Percentiles rank a stretch among this genome's conserved stretches.
phyloP scores from a whole-genome alignment of 805 yeast species.

The Myxozyma sirexii region DNA sequence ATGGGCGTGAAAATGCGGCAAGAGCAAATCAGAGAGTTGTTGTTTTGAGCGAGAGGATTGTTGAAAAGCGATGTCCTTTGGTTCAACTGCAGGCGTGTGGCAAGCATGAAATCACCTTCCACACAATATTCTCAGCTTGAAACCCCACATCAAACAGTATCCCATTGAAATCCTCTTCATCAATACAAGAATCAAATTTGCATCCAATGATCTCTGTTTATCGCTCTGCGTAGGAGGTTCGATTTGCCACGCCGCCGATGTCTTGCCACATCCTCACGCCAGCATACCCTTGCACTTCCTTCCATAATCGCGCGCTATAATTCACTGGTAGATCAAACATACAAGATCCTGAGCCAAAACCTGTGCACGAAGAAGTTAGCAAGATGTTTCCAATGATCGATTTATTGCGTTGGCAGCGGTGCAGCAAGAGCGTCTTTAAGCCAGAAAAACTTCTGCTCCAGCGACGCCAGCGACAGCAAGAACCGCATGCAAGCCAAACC shows the following conservation, averaged over 20 bases:
- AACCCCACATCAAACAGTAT: too few species aligned
- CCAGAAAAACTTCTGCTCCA: background rate
- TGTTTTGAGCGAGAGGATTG: too few species aligned
- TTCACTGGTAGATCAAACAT: constrained; percentile 9
- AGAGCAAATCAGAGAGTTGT: too few species aligned
- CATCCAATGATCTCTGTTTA: too few species aligned
- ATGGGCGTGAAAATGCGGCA: too few species aligned
- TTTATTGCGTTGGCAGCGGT: background rate
- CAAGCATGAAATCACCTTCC: background rate
- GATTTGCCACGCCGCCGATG: background rate
- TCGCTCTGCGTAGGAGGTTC: too few species aligned
- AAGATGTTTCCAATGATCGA: background rate
- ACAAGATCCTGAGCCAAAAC: constrained; percentile 40
- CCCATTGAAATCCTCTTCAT: too few species aligned
- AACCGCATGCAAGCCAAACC: background rate
- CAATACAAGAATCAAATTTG: too few species aligned
- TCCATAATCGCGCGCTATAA: background rate
- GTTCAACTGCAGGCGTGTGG: too few species aligned
- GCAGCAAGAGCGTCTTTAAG: background rate
- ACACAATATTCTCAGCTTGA: too few species aligned
- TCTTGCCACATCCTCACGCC: constrained; percentile 1
- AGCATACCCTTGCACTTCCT: background rate
- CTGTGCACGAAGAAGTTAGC: constrained; percentile 23
- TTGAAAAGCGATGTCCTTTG: too few species aligned
- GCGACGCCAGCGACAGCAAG: background rate